Conservation (phyloP, 441 rosid genomes). For the Gossypium davidsonii region DNA sequence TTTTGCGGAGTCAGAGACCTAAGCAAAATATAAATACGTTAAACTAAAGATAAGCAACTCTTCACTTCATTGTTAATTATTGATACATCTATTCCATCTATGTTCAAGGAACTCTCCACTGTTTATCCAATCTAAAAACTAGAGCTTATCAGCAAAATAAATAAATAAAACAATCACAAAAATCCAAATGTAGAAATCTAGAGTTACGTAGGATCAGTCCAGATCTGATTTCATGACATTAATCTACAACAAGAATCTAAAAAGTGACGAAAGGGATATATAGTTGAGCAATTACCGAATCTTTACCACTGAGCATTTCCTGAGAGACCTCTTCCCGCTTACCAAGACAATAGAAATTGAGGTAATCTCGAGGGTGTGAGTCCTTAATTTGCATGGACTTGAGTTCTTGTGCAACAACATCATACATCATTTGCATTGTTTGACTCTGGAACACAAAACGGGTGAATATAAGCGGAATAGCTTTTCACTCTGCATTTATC, state of each 20-base stretch:
- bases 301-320: slow-evolving; percentile 25
- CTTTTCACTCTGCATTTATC: neutral
- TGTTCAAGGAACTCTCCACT: neutral
- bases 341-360: slow-evolving; percentile 87
- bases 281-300: slow-evolving; percentile 32
- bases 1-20: slow-evolving; percentile 60
- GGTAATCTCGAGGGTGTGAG: slow-evolving; percentile 75
- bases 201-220: neutral
- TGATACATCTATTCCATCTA: neutral
- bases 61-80: slow-evolving; percentile 8
- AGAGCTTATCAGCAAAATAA: neutral
- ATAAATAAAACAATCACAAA: neutral
- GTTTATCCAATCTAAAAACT: neutral
- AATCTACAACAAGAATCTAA: slow-evolving; percentile 5
- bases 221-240: neutral
- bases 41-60: neutral
- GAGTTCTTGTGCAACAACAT: slow-evolving; percentile 47
- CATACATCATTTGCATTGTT: slow-evolving; percentile 89
- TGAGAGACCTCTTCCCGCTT: slow-evolving; percentile 50
- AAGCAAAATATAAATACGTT: slow-evolving; percentile 12
- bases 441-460: slow-evolving; percentile 61
- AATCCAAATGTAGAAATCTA: neutral
- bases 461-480: slow-evolving; percentile 6
- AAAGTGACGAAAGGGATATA: slow-evolving; percentile 3
- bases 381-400: slow-evolving; percentile 40